phyloP scores from a whole-genome alignment of 192 early-diverging fungal species.

The Coemansia sp. region DNA sequence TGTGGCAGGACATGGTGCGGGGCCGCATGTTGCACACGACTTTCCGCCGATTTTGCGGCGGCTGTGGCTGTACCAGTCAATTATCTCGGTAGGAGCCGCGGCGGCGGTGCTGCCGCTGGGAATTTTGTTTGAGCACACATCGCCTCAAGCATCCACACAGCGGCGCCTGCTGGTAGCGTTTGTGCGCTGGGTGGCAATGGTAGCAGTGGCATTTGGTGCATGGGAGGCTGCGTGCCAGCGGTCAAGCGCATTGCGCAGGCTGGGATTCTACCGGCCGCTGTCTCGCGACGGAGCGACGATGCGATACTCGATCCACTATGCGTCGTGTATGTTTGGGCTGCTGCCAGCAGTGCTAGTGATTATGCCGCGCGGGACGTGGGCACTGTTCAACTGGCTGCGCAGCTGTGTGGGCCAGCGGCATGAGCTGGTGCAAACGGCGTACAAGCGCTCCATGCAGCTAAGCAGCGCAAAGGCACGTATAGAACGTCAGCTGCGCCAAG shows the following conservation, averaged over 20 bases:
- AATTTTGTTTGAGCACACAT: conserved; percentile 37
- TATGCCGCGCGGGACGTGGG: conserved; percentile 48
- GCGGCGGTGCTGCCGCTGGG: conserved; percentile 34
- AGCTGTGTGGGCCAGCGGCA: conserved; percentile 36
- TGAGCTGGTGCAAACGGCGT: conserved; percentile 22
- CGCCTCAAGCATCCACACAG: conserved; percentile 23
- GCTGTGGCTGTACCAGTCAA: conserved; percentile 51
- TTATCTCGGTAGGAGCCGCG: conserved; percentile 22
- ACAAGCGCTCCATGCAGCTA: conserved; percentile 17
- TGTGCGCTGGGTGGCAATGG: conserved; percentile 21
- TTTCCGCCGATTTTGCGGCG: conserved; percentile 47
- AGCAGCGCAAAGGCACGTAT: conserved; percentile 25
- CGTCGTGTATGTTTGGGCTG: conserved; percentile 25
- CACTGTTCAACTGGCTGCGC: conserved; percentile 41
- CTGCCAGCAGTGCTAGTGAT: conserved; percentile 37
- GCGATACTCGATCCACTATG: conserved; percentile 38
- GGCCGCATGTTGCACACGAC: conserved; percentile 41
- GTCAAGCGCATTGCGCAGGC: conserved; percentile 13
- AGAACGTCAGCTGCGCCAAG: conserved; percentile 27
- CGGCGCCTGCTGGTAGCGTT: conserved; percentile 22
- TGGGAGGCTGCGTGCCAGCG: conserved; percentile 29
- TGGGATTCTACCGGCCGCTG: conserved; percentile 30
- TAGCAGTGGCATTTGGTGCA: conserved; percentile 1
- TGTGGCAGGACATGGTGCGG: neutral
- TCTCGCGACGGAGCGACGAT: conserved; percentile 27